Evolutionary conservation across 108 stramenopile species (phyloP).

Genomic region (Nitzschia putrida): DNA sequence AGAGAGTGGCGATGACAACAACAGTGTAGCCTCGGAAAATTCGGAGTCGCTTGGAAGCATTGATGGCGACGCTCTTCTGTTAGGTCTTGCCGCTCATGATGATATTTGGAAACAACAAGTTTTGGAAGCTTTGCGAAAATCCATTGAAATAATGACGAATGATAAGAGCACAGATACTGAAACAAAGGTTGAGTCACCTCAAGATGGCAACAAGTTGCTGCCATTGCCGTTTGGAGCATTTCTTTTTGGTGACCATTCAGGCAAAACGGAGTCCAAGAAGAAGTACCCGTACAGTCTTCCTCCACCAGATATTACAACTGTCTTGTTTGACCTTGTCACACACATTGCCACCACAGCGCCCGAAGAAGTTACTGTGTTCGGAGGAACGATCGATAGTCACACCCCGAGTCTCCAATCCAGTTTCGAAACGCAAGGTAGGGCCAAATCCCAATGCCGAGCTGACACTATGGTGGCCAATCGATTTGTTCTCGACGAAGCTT

Average conservation of each 20-base stretch:
- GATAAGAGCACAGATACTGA: slow-evolving; percentile 15
- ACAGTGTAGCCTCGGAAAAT: slow-evolving; percentile 20
- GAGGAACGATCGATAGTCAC: slow-evolving; percentile 6
- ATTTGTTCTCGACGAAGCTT: slow-evolving; percentile 71
- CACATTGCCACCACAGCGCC: slow-evolving; percentile 52
- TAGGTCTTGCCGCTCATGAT: slow-evolving; percentile 79
- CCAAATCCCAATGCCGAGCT: slow-evolving; percentile 11
- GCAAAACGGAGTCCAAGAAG: slow-evolving; percentile 60
- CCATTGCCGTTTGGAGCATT: slow-evolving; percentile 56
- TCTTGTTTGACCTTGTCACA: slow-evolving; percentile 77
- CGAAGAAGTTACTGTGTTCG: slow-evolving; percentile 55
- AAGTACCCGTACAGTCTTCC: slow-evolving; percentile 69
- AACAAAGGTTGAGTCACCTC: background rate
- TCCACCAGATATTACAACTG: slow-evolving; percentile 73
- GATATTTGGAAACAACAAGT: slow-evolving; percentile 74
- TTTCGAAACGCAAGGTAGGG: slow-evolving; percentile 20
- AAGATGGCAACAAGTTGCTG: slow-evolving; percentile 21
- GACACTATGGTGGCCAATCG: slow-evolving; percentile 58
- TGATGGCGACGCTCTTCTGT: slow-evolving; percentile 51
- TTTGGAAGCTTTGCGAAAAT: slow-evolving; percentile 48
- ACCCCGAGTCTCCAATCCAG: slow-evolving; percentile 16
- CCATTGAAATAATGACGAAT: slow-evolving; percentile 38
- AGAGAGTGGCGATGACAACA: slow-evolving; percentile 22
- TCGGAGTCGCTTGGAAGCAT: slow-evolving; percentile 39
- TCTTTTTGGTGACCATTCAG: slow-evolving; percentile 72